phyloP scores from a whole-genome alignment of 495 filamentous ascomycete genomes.

The Aspergillus funiculosus region DNA sequence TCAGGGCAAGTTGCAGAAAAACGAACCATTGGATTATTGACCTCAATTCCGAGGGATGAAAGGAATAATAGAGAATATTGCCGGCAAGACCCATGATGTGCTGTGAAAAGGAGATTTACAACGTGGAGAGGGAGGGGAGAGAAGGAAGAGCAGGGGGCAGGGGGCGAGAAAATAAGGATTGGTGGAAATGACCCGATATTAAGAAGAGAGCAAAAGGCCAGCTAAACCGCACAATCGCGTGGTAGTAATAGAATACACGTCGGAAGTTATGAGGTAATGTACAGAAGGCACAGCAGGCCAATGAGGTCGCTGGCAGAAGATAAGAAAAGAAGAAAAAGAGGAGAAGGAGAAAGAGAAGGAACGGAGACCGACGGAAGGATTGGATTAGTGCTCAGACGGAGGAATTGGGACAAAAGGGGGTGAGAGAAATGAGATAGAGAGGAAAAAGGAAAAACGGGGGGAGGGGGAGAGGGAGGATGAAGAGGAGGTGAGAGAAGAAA shows the following conservation, averaged over 20 bases:
- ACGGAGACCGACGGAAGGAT: too few relatives aligned
- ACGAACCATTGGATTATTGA: conserved; percentile 88
- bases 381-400: too few relatives aligned
- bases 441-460: neutral
- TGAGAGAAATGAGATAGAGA: conserved; percentile 7
- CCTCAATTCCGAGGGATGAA: conserved; percentile 75
- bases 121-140: conserved; percentile 4
- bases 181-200: neutral
- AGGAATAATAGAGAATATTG: conserved; percentile 64
- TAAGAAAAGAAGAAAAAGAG: neutral
- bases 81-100: conserved; percentile 48
- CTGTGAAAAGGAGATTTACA: conserved; percentile 9
- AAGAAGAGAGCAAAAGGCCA: conserved; percentile 1
- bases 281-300: conserved; percentile 9
- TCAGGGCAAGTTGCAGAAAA: neutral
- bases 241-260: conserved; percentile 13
- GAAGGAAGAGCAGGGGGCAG: conserved; percentile 1
- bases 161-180: neutral
- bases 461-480: conserved; percentile 7
- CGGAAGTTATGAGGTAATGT: conserved; percentile 15
- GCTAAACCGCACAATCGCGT: conserved; percentile 1
- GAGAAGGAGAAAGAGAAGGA: conserved; percentile 5
- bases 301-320: conserved; percentile 6
- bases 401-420: conserved; percentile 4
- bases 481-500: conserved; percentile 12